Conservation (phyloP, 2,329 filamentous ascomycete species). For the Fusarium torulosum region DNA sequence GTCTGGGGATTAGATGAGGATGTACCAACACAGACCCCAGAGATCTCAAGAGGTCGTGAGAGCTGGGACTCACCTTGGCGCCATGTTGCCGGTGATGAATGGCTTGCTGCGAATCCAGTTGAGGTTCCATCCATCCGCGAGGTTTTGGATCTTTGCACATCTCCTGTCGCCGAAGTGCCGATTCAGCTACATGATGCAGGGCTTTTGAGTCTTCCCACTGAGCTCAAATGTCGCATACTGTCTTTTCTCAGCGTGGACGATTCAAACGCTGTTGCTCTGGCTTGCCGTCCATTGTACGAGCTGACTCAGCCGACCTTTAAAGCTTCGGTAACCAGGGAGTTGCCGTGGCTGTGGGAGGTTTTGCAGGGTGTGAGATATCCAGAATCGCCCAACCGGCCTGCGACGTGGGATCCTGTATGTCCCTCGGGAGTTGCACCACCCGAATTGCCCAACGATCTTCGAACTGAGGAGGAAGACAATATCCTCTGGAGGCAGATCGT, state of each 20-base stretch:
- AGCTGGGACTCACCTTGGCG: not conserved
- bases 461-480: not conserved
- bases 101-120: slow-evolving; percentile 3
- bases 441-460: not conserved
- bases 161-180: accelerated
- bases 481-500: not conserved
- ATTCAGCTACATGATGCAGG: not conserved
- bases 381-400: not conserved
- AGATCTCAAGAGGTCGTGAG: not conserved
- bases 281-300: not conserved
- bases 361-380: not conserved
- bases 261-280: not conserved
- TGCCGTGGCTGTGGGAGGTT: slow-evolving; percentile 13
- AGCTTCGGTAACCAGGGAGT: accelerated
- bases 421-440: not conserved
- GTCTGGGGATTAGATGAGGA: not conserved
- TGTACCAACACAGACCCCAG: accelerated
- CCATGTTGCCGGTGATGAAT: not conserved
- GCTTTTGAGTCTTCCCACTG: not conserved
- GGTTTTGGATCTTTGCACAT: not conserved
- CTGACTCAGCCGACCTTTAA: not conserved
- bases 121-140: not conserved
- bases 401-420: slow-evolving; percentile 9
- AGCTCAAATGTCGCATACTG: not conserved
- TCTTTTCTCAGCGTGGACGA: accelerated